Conservation (phyloP, 345 rosid genomes). For the Conringia planisiliqua region DNA sequence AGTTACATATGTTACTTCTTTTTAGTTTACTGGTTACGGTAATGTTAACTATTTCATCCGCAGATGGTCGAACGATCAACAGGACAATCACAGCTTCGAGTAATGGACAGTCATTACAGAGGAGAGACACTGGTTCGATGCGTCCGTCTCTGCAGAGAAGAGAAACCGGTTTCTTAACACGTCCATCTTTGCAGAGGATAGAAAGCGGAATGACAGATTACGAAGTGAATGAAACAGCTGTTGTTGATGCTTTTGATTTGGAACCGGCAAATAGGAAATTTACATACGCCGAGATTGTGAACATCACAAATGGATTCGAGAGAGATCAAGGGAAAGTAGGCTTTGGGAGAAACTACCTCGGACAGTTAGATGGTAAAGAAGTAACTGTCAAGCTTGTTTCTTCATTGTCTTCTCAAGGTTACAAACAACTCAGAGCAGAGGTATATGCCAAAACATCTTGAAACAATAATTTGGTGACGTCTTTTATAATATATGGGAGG, state of each 20-base stretch:
- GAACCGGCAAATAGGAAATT: conserved; percentile 29
- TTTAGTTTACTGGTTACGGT: neutral
- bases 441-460: conserved; percentile 6
- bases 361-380: conserved; percentile 39
- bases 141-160: conserved; percentile 25
- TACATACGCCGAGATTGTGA: conserved; percentile 36
- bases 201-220: conserved; percentile 30
- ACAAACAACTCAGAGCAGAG: conserved; percentile 49
- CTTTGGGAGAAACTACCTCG: conserved; percentile 52
- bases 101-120: conserved; percentile 29
- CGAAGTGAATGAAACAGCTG: conserved; percentile 6
- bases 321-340: conserved; percentile 50
- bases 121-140: conserved; percentile 25
- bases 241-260: conserved; percentile 25
- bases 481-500: neutral
- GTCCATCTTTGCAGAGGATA: conserved; percentile 27
- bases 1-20: neutral
- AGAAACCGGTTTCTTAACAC: conserved; percentile 14
- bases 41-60: neutral
- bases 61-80: conserved; percentile 2
- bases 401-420: conserved; percentile 41
- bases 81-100: conserved; percentile 10
- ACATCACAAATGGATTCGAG: conserved; percentile 41
- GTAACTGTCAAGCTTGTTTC: conserved; percentile 62
- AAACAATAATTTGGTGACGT: neutral